phyloP scores from a whole-genome alignment of 176 grass and related monocot genomes.

The Rhynchospora breviuscula region DNA sequence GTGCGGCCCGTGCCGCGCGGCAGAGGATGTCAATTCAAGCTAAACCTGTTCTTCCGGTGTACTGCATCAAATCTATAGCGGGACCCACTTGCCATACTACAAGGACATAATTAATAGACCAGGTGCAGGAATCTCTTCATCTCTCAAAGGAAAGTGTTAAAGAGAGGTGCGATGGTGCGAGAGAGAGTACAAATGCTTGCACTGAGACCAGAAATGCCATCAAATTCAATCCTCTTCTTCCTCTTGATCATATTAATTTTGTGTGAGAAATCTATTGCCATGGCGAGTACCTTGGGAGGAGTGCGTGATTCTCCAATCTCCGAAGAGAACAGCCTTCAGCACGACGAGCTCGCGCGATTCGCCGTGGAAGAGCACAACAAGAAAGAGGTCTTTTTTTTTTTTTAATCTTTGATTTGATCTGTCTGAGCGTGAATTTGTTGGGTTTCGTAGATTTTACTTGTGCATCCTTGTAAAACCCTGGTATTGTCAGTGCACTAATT shows the following conservation, averaged over 20 bases:
- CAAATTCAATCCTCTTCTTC: neutral
- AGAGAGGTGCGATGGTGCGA: neutral
- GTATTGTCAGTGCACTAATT: neutral
- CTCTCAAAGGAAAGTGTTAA: neutral
- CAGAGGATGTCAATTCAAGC: no score
- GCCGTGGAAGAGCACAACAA: conserved; percentile 36
- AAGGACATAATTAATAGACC: neutral
- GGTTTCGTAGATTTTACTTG: neutral
- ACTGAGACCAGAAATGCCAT: neutral
- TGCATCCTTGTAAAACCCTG: neutral
- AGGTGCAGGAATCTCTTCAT: neutral
- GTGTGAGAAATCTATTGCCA: conserved; percentile 17
- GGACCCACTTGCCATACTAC: neutral
- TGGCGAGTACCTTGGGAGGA: conserved; percentile 22
- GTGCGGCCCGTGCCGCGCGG: no score
- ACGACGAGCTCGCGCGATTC: conserved; percentile 30
- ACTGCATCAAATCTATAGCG: neutral
- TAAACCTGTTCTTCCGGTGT: neutral
- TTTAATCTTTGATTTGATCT: neutral
- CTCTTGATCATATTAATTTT: neutral
- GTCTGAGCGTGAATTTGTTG: neutral
- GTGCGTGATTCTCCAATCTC: neutral
- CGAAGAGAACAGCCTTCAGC: conserved; percentile 12
- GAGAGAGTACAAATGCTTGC: neutral
- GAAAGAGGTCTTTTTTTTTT: conserved; percentile 17